These are phyloP conservation scores for Leavenworthia alabamica DNA, from an alignment of 345 rosid species.

Conservation along the genomic window DNA sequence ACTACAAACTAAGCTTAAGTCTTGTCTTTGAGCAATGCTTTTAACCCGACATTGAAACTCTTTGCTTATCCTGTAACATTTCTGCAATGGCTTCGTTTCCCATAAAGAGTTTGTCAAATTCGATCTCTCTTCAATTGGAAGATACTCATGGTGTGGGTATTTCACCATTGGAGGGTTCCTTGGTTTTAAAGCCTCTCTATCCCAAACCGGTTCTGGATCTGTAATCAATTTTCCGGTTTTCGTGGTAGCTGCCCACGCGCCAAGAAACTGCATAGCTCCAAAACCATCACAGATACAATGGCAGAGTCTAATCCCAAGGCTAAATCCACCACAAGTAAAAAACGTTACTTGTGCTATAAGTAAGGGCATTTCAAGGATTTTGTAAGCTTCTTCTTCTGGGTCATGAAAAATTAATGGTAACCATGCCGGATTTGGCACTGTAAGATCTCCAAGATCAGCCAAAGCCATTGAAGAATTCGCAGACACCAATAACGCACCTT, in stretches of 20 bases:
- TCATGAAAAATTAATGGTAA: conserved; percentile 56
- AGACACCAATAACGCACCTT: conserved; percentile 72
- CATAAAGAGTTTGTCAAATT: conserved; percentile 57
- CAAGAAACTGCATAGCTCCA: conserved; percentile 88
- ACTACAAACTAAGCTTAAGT: conserved; percentile 37
- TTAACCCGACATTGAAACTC: conserved; percentile 64
- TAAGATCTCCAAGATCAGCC: conserved; percentile 64
- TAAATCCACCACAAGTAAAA: conserved; percentile 77
- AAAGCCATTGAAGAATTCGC: conserved; percentile 50
- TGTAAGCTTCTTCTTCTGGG: conserved; percentile 70
- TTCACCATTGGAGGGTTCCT: conserved; percentile 58
- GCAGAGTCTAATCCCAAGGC: conserved; percentile 78
- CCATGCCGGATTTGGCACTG: conserved; percentile 90
- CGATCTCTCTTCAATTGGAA: conserved; percentile 62
- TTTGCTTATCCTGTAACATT: conserved; percentile 59
- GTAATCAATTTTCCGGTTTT: conserved; percentile 46
- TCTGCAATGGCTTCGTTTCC: conserved; percentile 63
- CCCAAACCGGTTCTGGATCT: conserved; percentile 74
- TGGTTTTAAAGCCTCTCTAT: conserved; percentile 54
- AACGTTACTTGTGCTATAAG: conserved; percentile 75
- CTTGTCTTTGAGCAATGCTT: conserved; percentile 45
- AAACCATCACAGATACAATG: conserved; percentile 88
- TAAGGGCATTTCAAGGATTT: conserved; percentile 70
- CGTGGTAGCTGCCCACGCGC: conserved; percentile 69
- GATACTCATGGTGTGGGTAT: conserved; percentile 62